Percentiles rank a stretch among this genome's conserved stretches.
Evolutionary conservation across 495 filamentous ascomycete genomes (phyloP).

Genomic region (Darksidea phi): DNA sequence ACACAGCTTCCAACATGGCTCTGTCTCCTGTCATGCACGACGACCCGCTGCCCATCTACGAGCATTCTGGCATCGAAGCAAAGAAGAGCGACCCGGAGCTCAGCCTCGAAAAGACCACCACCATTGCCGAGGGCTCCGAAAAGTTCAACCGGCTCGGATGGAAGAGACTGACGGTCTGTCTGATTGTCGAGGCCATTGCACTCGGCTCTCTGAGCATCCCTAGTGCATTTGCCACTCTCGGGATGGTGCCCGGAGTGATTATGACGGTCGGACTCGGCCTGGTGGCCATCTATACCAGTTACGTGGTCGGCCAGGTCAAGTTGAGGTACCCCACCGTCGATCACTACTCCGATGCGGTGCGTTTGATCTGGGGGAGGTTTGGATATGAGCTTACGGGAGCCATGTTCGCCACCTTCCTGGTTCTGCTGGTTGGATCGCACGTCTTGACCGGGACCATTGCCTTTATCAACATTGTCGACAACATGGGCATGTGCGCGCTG

Average conservation of each 20-base stretch:
- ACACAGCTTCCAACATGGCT: too few relatives aligned
- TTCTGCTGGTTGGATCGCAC: conserved; percentile 35
- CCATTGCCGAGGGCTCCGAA: neutral
- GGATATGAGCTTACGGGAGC: conserved; percentile 32
- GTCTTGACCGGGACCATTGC: conserved; percentile 37
- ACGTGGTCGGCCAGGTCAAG: conserved; percentile 77
- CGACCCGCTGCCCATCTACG: too few relatives aligned
- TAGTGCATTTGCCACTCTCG: conserved; percentile 34
- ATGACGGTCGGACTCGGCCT: conserved; percentile 61
- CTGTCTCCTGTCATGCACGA: too few relatives aligned
- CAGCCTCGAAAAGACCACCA: neutral
- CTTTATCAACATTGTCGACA: conserved; percentile 35
- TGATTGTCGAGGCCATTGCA: conserved; percentile 45
- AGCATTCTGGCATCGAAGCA: neutral
- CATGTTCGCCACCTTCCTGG: conserved; percentile 34
- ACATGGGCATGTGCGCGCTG: conserved; percentile 30
- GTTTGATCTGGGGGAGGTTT: conserved; percentile 56
- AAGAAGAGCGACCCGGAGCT: conserved; percentile 2
- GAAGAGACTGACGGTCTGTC: conserved; percentile 37
- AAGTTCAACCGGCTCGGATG: conserved; percentile 20
- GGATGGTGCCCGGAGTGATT: conserved; percentile 49
- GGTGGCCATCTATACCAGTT: conserved; percentile 73
- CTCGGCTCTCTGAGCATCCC: conserved; percentile 43
- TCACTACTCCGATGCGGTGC: conserved; percentile 69
- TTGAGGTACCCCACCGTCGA: conserved; percentile 65